Conservation (phyloP, 306 rosid species). For the Malus sieversii region DNA sequence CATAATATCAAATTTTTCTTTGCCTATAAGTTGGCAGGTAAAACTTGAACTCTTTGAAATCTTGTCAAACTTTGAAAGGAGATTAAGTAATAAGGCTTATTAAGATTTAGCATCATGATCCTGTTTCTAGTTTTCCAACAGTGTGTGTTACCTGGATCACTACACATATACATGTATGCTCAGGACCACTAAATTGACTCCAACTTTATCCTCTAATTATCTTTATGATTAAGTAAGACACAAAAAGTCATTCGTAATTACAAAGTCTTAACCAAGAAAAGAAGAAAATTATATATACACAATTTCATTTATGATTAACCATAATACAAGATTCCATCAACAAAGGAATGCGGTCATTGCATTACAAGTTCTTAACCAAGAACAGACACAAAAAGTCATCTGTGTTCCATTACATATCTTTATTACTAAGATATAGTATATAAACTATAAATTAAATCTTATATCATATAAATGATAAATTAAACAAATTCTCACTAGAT, state of each 20-base stretch:
- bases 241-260: too few relatives aligned
- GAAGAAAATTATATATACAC: too few relatives aligned
- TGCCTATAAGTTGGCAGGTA: too few relatives aligned
- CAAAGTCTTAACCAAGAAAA: too few relatives aligned
- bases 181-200: not conserved
- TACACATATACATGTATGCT: too few relatives aligned
- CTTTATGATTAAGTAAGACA: too few relatives aligned
- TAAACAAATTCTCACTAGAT: not conserved
- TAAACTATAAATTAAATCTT: too few relatives aligned
- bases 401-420: not conserved
- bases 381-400: not conserved
- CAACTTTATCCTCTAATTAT: not conserved
- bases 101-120: not conserved
- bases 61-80: too few relatives aligned
- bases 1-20: too few relatives aligned
- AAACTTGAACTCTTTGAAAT: too few relatives aligned
- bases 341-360: not conserved
- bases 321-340: not conserved
- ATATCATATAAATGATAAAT: not conserved
- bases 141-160: too few relatives aligned
- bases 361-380: not conserved
- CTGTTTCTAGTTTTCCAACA: not conserved
- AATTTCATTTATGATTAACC: not conserved
- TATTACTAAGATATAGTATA: not conserved
- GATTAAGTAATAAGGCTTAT: too few relatives aligned